Evolutionary conservation across 23 red algal species (phyloP).

Genomic region (Chondrus crispus): DNA sequence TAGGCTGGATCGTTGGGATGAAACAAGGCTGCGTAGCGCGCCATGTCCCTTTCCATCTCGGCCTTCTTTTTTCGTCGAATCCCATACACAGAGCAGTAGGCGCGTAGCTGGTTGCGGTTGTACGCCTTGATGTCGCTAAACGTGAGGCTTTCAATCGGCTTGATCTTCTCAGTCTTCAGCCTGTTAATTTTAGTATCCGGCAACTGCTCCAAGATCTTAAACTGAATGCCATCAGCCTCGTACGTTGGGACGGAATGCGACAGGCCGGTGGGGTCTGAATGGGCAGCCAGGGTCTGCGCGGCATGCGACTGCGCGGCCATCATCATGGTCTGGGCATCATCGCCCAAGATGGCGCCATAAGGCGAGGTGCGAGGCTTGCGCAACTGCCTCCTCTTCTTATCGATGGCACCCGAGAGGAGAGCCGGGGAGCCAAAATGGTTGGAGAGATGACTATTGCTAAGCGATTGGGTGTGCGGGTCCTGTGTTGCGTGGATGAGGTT

Average conservation of each 20-base stretch:
- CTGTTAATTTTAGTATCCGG: slow-evolving; percentile 58
- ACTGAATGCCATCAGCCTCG: slow-evolving; percentile 64
- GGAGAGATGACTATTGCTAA: slow-evolving; percentile 4
- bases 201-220: slow-evolving; percentile 59
- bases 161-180: slow-evolving; percentile 61
- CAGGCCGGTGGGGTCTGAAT: background rate
- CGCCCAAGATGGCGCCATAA: slow-evolving; percentile 22
- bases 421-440: slow-evolving; percentile 18
- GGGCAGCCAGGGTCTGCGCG: slow-evolving; percentile 21
- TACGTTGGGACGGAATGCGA: slow-evolving; percentile 30
- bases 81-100: slow-evolving; percentile 88
- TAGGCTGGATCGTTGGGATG: slow-evolving; percentile 76
- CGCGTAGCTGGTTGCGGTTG: slow-evolving; percentile 88
- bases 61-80: slow-evolving; percentile 79
- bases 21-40: slow-evolving; percentile 72
- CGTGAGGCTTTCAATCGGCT: slow-evolving; percentile 78
- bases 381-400: slow-evolving; percentile 22
- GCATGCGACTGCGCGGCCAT: slow-evolving; percentile 62
- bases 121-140: slow-evolving; percentile 87
- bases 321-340: slow-evolving; percentile 45
- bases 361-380: background rate
- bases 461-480: background rate
- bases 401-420: slow-evolving; percentile 43
- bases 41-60: slow-evolving; percentile 87
- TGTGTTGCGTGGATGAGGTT: background rate